These are phyloP conservation scores for Sarcomyxa edulis DNA, from an alignment of 768 basidiomycete species.

Conservation along the genomic window DNA sequence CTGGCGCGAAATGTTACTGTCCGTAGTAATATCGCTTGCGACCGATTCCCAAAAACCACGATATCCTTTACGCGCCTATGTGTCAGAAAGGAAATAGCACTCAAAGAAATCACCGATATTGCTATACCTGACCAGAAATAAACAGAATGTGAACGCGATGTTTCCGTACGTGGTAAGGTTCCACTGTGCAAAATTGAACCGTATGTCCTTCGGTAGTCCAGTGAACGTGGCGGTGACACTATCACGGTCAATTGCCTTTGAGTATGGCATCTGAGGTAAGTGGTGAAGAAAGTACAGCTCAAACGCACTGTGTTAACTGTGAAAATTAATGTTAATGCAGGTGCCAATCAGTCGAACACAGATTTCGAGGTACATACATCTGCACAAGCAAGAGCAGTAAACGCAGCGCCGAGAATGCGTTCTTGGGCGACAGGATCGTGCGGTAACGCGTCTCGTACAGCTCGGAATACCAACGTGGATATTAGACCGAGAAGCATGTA, in stretches of 20 bases:
- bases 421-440: constrained; percentile 60
- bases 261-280: too few relatives aligned
- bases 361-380: constrained; percentile 56
- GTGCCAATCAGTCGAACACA: too few relatives aligned
- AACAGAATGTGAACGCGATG: constrained; percentile 54
- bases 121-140: constrained; percentile 56
- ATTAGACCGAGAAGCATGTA: constrained; percentile 59
- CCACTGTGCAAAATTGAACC: constrained; percentile 49
- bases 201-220: constrained; percentile 52
- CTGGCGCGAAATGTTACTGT: too few relatives aligned
- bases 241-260: too few relatives aligned
- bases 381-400: constrained; percentile 60
- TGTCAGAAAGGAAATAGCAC: not conserved
- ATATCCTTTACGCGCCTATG: constrained; percentile 32
- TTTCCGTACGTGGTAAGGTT: constrained; percentile 76
- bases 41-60: constrained; percentile 52
- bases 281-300: too few relatives aligned
- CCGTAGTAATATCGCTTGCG: constrained; percentile 39
- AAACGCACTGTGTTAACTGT: too few relatives aligned
- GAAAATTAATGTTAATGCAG: too few relatives aligned
- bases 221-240: constrained; percentile 57
- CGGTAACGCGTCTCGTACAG: constrained; percentile 54
- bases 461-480: constrained; percentile 63
- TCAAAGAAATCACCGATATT: constrained; percentile 1
- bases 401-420: constrained; percentile 56